phyloP scores from a whole-genome alignment of 2,329 filamentous ascomycete species.

The Neopestalotiopsis sp. region DNA sequence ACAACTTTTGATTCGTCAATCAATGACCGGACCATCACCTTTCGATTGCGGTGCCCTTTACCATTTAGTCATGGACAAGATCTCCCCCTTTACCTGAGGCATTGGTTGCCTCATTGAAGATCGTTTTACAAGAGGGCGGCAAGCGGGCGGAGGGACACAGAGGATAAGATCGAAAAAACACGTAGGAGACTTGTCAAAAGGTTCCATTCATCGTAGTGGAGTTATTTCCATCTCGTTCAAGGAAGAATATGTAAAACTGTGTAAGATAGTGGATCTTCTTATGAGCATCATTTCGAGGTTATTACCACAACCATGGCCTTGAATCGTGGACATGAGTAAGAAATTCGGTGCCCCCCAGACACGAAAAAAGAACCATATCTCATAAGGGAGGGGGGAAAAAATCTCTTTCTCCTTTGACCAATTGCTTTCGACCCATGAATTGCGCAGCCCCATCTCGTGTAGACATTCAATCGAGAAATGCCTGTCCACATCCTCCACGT shows the following conservation, averaged over 20 bases:
- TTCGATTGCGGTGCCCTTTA: background rate
- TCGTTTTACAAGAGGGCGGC: too few relatives aligned
- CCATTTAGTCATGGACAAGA: background rate
- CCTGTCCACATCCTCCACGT: background rate
- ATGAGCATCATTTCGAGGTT: background rate
- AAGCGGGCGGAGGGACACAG: too few relatives aligned
- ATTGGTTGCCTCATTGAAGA: too few relatives aligned
- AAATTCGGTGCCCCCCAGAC: background rate
- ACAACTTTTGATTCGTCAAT: background rate
- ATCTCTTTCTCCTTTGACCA: background rate
- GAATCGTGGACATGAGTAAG: background rate
- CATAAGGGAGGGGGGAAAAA: background rate
- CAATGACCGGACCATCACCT: background rate
- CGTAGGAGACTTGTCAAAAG: too few relatives aligned
- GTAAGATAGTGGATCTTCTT: background rate
- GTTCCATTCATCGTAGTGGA: background rate
- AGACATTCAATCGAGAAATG: background rate
- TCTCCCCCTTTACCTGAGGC: background rate
- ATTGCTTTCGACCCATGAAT: background rate
- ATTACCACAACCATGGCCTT: background rate
- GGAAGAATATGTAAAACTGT: background rate
- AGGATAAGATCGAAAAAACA: too few relatives aligned
- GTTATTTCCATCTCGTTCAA: background rate
- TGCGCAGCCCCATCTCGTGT: background rate
- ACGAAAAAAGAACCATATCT: background rate